A percentile compares a stretch with the other conserved stretches of the same genome.
phyloP scores from a whole-genome alignment of 1,284 basidiomycete species.

The Ganoderma leucocontextum region DNA sequence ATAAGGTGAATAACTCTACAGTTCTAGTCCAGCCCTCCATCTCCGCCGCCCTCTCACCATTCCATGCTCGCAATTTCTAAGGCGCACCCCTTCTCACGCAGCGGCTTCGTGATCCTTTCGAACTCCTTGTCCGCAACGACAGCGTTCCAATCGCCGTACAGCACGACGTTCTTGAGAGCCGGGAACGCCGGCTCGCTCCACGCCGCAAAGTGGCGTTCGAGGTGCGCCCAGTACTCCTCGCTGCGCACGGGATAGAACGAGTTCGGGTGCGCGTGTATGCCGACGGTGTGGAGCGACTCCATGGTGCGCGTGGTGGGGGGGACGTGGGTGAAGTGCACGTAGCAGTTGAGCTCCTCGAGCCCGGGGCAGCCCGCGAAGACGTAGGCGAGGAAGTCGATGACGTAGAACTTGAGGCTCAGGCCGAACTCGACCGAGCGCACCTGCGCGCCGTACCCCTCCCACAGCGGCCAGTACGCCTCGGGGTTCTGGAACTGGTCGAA shows the following conservation, averaged over 20 bases:
- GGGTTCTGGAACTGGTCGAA: slow-evolving; percentile 53
- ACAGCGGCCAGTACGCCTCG: slow-evolving; percentile 45
- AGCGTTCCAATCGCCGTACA: slow-evolving; percentile 61
- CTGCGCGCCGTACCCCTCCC: slow-evolving; percentile 59
- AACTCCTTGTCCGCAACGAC: slow-evolving; percentile 29
- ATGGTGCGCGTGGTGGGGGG: slow-evolving; percentile 54
- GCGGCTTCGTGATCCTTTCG: slow-evolving; percentile 25
- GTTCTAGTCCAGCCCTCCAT: background rate
- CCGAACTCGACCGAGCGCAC: slow-evolving; percentile 66
- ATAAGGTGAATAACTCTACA: background rate
- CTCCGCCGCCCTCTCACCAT: background rate
- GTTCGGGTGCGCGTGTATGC: slow-evolving; percentile 59
- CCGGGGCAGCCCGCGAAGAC: slow-evolving; percentile 57
- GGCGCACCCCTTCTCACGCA: slow-evolving; percentile 29
- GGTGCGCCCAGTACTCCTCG: slow-evolving; percentile 49
- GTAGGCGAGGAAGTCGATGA: slow-evolving; percentile 53
- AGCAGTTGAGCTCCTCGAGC: slow-evolving; percentile 63
- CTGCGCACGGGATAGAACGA: slow-evolving; percentile 46
- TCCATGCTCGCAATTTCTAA: slow-evolving; percentile 18
- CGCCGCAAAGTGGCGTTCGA: slow-evolving; percentile 56
- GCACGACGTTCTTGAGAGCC: slow-evolving; percentile 47
- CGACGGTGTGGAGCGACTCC: slow-evolving; percentile 51
- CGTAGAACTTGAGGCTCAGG: slow-evolving; percentile 57
- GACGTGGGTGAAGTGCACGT: slow-evolving; percentile 61
- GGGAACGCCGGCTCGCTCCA: slow-evolving; percentile 49